Evolutionary conservation across 116 monocot species (phyloP).

Genomic region (Papilionanthe hybrid): DNA sequence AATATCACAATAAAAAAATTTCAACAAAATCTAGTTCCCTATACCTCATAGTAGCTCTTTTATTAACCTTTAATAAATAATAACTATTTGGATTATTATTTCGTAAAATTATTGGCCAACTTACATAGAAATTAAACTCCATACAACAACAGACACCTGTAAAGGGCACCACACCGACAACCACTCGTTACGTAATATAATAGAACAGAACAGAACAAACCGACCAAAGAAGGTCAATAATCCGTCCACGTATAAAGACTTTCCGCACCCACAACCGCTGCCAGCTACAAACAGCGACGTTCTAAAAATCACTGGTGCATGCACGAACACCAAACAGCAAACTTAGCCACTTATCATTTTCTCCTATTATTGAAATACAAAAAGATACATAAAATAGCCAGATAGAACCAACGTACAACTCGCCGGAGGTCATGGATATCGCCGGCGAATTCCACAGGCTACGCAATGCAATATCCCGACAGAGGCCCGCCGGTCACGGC

Average conservation of each 20-base stretch:
- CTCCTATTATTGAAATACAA: too few species aligned
- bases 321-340: neutral
- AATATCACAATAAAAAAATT: too few species aligned
- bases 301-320: neutral
- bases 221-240: neutral
- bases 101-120: too few species aligned
- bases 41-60: too few species aligned
- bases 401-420: neutral
- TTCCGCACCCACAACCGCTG: neutral
- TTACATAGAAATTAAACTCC: neutral
- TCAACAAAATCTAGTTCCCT: too few species aligned
- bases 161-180: too few species aligned
- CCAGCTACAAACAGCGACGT: neutral
- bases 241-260: neutral
- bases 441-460: neutral
- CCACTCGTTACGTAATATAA: neutral
- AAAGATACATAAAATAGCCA: neutral
- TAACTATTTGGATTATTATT: too few species aligned
- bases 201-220: neutral
- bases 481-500: neutral
- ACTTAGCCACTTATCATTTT: neutral
- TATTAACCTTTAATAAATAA: too few species aligned
- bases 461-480: neutral
- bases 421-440: neutral
- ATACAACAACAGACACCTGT: neutral